Evolutionary conservation across 2,329 filamentous ascomycete genomes (phyloP).

Genomic region (Epichloe sibirici): DNA sequence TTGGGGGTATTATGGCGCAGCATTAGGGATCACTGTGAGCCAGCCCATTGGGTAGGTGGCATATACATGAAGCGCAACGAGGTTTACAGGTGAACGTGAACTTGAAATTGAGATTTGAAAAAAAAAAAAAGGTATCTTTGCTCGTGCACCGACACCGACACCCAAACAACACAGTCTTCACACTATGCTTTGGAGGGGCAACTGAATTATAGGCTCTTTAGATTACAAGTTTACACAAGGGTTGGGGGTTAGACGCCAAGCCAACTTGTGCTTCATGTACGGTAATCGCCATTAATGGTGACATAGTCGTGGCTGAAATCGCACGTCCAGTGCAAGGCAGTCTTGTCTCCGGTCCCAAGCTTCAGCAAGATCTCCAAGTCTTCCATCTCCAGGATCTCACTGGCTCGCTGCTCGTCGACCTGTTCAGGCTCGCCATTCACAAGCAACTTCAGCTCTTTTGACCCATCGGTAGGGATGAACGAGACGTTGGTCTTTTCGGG

Average conservation of each 20-base stretch:
- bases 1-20: neutral
- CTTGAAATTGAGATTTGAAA: no score
- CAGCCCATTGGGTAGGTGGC: no score
- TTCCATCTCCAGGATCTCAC: constrained; percentile 65
- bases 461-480: constrained; percentile 68
- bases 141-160: no score
- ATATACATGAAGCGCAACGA: no score
- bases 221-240: no score
- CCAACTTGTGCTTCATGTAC: constrained; percentile 31
- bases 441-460: constrained; percentile 60
- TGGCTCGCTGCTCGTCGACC: constrained; percentile 65
- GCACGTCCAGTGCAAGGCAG: constrained; percentile 72
- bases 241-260: no score
- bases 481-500: constrained; percentile 65
- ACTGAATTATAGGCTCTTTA: no score
- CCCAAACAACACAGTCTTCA: no score
- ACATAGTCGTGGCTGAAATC: constrained; percentile 77
- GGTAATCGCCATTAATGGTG: constrained; percentile 57
- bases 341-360: constrained; percentile 55
- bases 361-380: constrained; percentile 69
- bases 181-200: no score
- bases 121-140: no score
- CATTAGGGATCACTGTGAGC: no score
- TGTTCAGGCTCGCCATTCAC: constrained; percentile 69
- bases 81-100: no score